Evolutionary conservation across 2,329 filamentous ascomycete genomes (phyloP).

Genomic region (Lachnellula cervina): DNA sequence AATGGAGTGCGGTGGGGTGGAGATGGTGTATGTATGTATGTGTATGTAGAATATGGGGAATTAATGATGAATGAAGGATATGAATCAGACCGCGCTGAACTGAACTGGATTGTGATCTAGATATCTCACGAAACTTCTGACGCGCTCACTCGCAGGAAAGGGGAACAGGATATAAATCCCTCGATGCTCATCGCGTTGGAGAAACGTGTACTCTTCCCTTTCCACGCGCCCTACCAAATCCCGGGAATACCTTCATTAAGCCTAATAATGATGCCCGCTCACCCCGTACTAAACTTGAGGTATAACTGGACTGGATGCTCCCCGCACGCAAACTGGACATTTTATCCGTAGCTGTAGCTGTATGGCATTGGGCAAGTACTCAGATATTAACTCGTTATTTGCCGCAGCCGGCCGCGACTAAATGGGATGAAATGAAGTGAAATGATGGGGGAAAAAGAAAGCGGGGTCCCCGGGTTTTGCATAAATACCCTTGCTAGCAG

Average conservation of each 20-base stretch:
- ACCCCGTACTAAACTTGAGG: neutral
- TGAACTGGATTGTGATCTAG: neutral
- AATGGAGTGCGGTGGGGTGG: too few relatives aligned
- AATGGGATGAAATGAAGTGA: neutral
- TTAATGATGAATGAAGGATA: neutral
- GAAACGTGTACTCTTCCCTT: constrained; percentile 18
- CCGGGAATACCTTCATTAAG: constrained; percentile 5
- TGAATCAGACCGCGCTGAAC: neutral
- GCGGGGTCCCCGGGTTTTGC: neutral
- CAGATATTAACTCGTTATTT: too few relatives aligned
- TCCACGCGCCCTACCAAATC: neutral
- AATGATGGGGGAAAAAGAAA: neutral
- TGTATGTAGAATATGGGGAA: neutral
- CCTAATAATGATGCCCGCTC: constrained; percentile 4
- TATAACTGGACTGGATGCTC: constrained; percentile 6
- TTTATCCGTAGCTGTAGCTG: constrained; percentile 10
- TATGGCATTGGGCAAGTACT: neutral
- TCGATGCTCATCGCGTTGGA: neutral
- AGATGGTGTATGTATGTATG: too few relatives aligned
- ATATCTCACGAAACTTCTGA: neutral
- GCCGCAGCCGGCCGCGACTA: too few relatives aligned
- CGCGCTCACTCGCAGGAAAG: neutral
- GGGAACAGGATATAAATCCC: neutral
- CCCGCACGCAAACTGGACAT: neutral
- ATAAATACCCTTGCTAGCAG: neutral